Evolutionary conservation across 768 basidiomycete genomes (phyloP), one percentile per base, ranked within the genome.

Genomic region (Lactarius sp.): DNA sequence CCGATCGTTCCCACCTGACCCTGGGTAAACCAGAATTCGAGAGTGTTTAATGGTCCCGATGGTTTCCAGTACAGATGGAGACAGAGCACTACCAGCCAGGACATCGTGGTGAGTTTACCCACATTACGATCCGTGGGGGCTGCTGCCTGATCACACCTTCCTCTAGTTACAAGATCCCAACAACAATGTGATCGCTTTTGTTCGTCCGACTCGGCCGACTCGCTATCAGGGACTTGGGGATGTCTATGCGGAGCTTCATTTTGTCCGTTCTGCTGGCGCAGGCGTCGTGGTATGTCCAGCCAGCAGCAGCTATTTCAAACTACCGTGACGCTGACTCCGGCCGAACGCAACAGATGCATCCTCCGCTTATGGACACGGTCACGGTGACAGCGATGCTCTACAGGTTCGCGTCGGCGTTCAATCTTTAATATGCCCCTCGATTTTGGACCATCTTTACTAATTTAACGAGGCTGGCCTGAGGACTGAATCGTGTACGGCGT

Each of bases 361-460:
- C 90, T 56, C 91, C 91, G 68, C 86, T 93, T 75, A 93, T 93
- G 91, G 90, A 93, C 78, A 85, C 83, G 51, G 90, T 93, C 65
- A 87, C 87, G 33, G 85, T 93, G 68, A 90, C 90, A 34, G 84
- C 85, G 59, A 92, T 92, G 90, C 79, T 93, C 41, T 92, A 89
- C 76, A 86, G 92, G 53, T 89, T 90, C 74, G 88, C 87, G 69
- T 78, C 75, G 62, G 75, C 77, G 37, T 81, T 79, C 67, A 79
- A 78, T 65, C 75, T 81, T 52, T 66, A 39, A 68, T 55, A 27
- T 50, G 47, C 34, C 34, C 52, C 41, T 52, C 39, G 34, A 51
- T 27, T 31, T 59, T 50, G 66, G 56, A 61, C 55, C 57, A 49
- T 52, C 31, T 66, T 61, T 50, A 53, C 56, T 66, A 58, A 59